Evolutionary conservation across 805 yeast genomes (phyloP), one percentile per base, ranked within the genome.

Genomic region (Teunomyces cretensis): DNA sequence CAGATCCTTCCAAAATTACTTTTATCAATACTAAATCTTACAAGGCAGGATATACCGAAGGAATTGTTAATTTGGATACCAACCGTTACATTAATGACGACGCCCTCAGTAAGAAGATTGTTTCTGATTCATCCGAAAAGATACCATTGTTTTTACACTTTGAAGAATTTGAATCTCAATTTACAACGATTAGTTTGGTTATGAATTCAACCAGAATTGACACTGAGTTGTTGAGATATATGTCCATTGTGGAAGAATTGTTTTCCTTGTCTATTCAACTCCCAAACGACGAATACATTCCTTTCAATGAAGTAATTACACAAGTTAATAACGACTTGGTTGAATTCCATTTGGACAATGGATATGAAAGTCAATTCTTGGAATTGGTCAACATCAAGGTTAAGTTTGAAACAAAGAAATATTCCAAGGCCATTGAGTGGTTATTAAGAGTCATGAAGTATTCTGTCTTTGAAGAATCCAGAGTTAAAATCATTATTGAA

Each of bases 141-240:
- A 74, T 85, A 49, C 89, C 91, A 4, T 62, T 91, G 31, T 83
- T 81, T 49, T 60, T 91, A 42, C 94, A 89, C 58, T 76, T 86
- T 54, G 97, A 94, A 63, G 80, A 84, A 51, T 84, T 80, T 58
- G 78, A 83, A 44, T 87, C 97, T 1, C 83, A 86, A 56, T 94
- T 92, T 60, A 79, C 88, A 30, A 80, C 86, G 11, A 72, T 90
- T 15, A 79, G 82, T 46, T 60, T 88, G 31, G 62, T 84, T 30
- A 61, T 87, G 58, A 78, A 84, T 8, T 79, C 88, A 1, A 74
- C 68, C 36, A 72, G 56, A 38, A 70, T 81, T 16, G 84, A 78
- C 41, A 68, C 75, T 19, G 57, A 67, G 2, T 67, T 84, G 12
- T 68, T 90, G 43, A 85, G 87, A 2, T 83, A 85, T 47, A 71